phyloP scores from a whole-genome alignment of 352 stramenopile genomes.

The Phytophthora capsici region DNA sequence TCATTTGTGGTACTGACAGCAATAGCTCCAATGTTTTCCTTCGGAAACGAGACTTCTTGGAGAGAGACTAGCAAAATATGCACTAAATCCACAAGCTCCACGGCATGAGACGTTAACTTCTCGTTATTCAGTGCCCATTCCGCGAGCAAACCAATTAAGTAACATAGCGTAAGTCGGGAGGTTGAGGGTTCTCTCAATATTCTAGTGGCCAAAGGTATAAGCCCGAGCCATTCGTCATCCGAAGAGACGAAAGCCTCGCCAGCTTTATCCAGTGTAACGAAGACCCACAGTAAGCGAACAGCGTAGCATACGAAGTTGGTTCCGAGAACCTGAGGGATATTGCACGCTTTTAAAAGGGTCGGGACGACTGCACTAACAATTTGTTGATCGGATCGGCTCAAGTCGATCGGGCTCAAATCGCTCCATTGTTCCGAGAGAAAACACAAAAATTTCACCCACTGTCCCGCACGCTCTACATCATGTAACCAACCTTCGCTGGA shows the following conservation, averaged over 20 bases:
- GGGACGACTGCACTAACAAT: background rate
- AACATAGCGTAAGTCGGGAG: constrained; percentile 4
- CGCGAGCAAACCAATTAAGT: constrained; percentile 17
- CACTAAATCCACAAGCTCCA: constrained; percentile 9
- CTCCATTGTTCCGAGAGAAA: constrained; percentile 23
- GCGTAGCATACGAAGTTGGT: constrained; percentile 5
- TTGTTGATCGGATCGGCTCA: background rate
- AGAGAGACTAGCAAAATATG: background rate
- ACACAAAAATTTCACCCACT: constrained; percentile 23
- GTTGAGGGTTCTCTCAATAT: constrained; percentile 1
- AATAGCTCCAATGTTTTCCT: background rate
- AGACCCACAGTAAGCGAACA: constrained; percentile 18
- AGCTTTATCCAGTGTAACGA: constrained; percentile 2
- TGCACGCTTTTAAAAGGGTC: constrained; percentile 14
- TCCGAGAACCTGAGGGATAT: background rate
- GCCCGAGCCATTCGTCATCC: constrained; percentile 10
- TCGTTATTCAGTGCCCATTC: constrained; percentile 1
- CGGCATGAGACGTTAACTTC: background rate
- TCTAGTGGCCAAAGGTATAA: constrained; percentile 2
- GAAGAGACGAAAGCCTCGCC: background rate
- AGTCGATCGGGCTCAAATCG: background rate
- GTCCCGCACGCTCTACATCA: background rate
- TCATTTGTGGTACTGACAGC: background rate
- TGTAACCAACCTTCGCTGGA: too few relatives aligned
- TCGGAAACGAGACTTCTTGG: background rate